phyloP scores from a whole-genome alignment of 2,329 filamentous ascomycete genomes.

The Pyricularia sp. region DNA sequence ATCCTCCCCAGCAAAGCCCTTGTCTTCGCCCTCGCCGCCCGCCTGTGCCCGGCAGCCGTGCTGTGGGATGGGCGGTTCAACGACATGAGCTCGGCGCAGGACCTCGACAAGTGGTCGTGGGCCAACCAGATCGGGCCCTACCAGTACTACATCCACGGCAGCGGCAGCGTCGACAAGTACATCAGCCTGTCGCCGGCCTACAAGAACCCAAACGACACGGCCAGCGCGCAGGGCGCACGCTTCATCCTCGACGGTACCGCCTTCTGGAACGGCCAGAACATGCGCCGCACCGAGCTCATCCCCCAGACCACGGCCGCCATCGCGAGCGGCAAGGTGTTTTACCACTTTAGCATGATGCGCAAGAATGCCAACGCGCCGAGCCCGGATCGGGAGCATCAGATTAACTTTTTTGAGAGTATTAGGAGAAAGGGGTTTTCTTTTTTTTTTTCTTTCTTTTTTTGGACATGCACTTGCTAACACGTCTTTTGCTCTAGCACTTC shows the following conservation, averaged over 20 bases:
- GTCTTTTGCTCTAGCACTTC: constrained; percentile 38
- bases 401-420: constrained; percentile 45
- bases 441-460: not conserved
- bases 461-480: not conserved
- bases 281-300: constrained; percentile 67
- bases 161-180: constrained; percentile 44
- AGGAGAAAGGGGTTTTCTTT: not conserved
- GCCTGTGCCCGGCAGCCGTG: constrained; percentile 7
- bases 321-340: constrained; percentile 57
- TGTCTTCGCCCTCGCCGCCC: not conserved
- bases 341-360: constrained; percentile 62
- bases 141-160: constrained; percentile 70
- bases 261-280: constrained; percentile 63
- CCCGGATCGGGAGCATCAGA: constrained; percentile 49
- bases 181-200: constrained; percentile 49
- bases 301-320: constrained; percentile 59
- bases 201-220: constrained; percentile 57
- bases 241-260: constrained; percentile 56
- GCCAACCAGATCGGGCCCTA: constrained; percentile 60
- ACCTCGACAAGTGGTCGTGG: constrained; percentile 56
- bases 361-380: constrained; percentile 49
- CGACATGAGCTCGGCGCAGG: constrained; percentile 39
- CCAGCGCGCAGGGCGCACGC: constrained; percentile 54
- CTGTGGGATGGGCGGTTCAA: constrained; percentile 60
- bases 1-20: not conserved